Evolutionary conservation across 2,329 filamentous ascomycete species (phyloP), one percentile per base, ranked within the genome.

Genomic region (Bipolaris zeicola): DNA sequence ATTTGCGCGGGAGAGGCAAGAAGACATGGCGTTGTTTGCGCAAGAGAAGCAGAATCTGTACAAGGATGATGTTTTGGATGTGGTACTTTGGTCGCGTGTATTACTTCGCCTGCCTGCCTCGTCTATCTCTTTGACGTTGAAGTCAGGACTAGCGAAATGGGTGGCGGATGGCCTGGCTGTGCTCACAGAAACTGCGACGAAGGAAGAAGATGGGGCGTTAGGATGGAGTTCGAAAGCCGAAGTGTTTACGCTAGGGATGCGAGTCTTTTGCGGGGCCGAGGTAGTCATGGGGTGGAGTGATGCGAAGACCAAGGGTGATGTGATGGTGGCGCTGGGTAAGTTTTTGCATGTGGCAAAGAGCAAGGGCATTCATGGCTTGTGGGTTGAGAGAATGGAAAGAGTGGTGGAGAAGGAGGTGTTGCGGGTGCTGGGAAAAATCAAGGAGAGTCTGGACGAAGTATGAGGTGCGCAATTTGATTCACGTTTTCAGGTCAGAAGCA

Each of bases 1-100:
- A 0, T 65, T 83, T 3, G 58, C 65, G 0, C 67, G 73, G 4
- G 71, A 74, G 10, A 66, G 72, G 3, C 73, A 75, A 38, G 76
- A 80, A 64, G 85, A 91, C 69, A 85, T 87, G 60, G 82, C 87
- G 3, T 83, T 99, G 0, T 99, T 99, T 72, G 88, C 85, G 0
- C 83, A 92, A 53, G 95, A 99, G 76, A 93, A 96, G 73, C 92
- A 96, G 72, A 99, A 99, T 71, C 82, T 97, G n/a, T 98, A 91
- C 74, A 80, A 94, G 47, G 94, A 98, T 72, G 88, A 92, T 64
- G 85, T 91, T 5, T 82, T 87, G 45, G 93, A 97, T 73, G 81
- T 87, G 3, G 77, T 82, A 16, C 73, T 86, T n/a, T 97, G 92
- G 92, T 77, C 82, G 0, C 74, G 73, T 14, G 78, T 85, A 2